Base-by-base conservation (phyloP, 225 moss, liverwort and hornwort genomes). In the Sphagnum tenellum region DNA sequence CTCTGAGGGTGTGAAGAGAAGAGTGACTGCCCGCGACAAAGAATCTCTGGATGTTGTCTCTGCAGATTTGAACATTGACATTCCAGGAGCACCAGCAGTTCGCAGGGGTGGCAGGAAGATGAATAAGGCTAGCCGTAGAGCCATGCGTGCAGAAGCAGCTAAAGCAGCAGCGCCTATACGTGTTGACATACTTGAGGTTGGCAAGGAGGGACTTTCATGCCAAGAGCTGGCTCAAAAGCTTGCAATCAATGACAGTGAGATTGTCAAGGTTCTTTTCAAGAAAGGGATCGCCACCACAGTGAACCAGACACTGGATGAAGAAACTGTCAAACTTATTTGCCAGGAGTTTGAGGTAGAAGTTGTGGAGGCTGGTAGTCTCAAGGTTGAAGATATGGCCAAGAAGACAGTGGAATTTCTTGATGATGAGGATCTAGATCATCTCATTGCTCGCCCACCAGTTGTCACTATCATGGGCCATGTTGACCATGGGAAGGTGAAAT, bases 381-480 rank as follows among this genome's bases (percentile, higher is more conserved):
- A 78, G 69, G 81, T 96, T 12, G 89, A 96, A 78, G 92, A 96
- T 73, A 74, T 96, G 86, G 96, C 96, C 48, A 96, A 87, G 77
- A 96, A 96, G 72, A 66, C 74, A 8, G 87, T 84, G 49, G 91
- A 69, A 54, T 94, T 94, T 65, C 52, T 91, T 13, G 89, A 91
- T 65, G 94, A 94, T 69, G 87, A 89, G 3, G 94, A 94, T 66
- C 47, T 91, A 9, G 89, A 79, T 52, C 84, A 85, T 73, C 85
- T 91, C 63, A 83, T 80, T 69, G 8, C 79, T 49, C 87, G 91
- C 6, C 82, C 94, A 53, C 91, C 94, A 4, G 89, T 94, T 11
- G 94, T 94, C 7, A 98, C 96, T 44, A 87, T 98, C 64, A 98
- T 98, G 96, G 96, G 96, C 51, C 96, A 98, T 65, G 96, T 98